Percentiles rank a stretch among this genome's conserved stretches.
Conservation (phyloP, 2,329 filamentous ascomycete genomes). For the Stachybotrys chlorohalonatus region DNA sequence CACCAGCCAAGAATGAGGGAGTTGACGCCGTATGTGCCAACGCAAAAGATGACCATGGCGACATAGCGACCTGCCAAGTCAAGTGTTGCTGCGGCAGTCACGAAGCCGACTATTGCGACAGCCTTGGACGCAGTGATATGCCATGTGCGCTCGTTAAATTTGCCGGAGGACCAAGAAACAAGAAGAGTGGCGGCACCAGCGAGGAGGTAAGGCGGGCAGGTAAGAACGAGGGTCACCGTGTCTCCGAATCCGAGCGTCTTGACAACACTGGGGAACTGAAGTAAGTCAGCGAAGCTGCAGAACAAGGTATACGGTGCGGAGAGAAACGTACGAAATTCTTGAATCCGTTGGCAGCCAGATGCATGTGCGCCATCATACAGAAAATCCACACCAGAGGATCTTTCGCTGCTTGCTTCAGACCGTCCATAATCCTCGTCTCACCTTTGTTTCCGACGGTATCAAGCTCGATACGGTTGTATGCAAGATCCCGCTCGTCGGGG, state of each 20-base stretch:
- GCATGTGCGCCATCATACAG: constrained; percentile 40
- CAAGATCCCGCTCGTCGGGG: constrained; percentile 34
- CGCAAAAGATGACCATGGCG: constrained; percentile 21
- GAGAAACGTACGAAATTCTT: constrained; percentile 18
- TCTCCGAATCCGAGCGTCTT: constrained; percentile 17
- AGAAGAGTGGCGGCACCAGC: constrained; percentile 12
- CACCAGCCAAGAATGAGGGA: constrained; percentile 27
- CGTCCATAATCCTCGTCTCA: constrained; percentile 29
- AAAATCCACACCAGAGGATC: constrained; percentile 41
- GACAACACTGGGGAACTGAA: constrained; percentile 13
- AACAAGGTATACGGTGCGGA: neutral
- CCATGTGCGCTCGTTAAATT: constrained; percentile 32
- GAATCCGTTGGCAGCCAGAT: constrained; percentile 38
- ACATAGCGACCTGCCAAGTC: constrained; percentile 17
- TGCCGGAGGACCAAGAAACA: constrained; percentile 23
- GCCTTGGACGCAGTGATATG: constrained; percentile 31
- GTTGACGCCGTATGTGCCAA: constrained; percentile 24
- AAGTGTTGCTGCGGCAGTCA: constrained; percentile 13
- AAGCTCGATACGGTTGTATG: constrained; percentile 29
- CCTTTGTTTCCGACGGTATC: constrained; percentile 35
- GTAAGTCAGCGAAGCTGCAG: neutral
- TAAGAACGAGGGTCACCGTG: constrained; percentile 20
- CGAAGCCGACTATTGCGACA: constrained; percentile 29
- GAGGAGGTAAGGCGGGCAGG: constrained; percentile 34
- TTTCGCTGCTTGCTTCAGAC: constrained; percentile 31